These are phyloP conservation scores for Casuarina cunninghamiana DNA, from an alignment of 306 rosid species.

Conservation along the genomic window DNA sequence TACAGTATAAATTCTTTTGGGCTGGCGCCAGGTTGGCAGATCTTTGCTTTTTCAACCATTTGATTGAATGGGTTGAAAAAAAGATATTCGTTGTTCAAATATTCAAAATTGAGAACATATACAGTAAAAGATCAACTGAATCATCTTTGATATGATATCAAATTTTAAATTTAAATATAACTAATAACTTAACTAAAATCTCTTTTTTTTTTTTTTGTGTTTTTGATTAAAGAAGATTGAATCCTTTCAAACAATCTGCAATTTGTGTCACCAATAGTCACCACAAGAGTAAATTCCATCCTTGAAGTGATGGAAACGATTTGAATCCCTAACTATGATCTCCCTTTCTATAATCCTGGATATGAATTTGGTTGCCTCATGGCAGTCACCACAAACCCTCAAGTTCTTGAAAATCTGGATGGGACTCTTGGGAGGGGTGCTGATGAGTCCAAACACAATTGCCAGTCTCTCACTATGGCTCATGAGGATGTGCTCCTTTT, in stretches of 20 bases:
- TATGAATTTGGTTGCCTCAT: conserved; percentile 39
- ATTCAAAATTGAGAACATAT: too few relatives aligned
- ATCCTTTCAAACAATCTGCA: not conserved
- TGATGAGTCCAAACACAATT: conserved; percentile 44
- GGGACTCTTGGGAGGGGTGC: conserved; percentile 40
- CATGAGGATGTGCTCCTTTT: conserved; percentile 47
- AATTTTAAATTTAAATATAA: too few relatives aligned
- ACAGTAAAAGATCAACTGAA: too few relatives aligned
- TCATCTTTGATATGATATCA: too few relatives aligned
- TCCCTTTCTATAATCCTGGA: conserved; percentile 43
- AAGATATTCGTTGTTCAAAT: too few relatives aligned
- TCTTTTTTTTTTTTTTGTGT: too few relatives aligned
- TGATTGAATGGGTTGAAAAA: not conserved
- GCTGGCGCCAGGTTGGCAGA: not conserved
- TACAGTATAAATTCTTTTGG: not conserved
- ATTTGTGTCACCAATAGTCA: conserved; percentile 48
- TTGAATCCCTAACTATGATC: conserved; percentile 52
- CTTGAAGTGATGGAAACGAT: conserved; percentile 57
- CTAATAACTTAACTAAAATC: too few relatives aligned
- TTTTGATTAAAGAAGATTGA: not conserved
- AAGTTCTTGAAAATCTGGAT: conserved; percentile 52
- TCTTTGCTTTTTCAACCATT: not conserved
- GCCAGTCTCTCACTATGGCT: conserved; percentile 55
- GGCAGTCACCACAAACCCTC: conserved; percentile 55
- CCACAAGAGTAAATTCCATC: conserved; percentile 52